Evolutionary conservation across 2,329 filamentous ascomycete species (phyloP), one percentile per base, ranked within the genome.

Genomic region (Phialophora expanda): DNA sequence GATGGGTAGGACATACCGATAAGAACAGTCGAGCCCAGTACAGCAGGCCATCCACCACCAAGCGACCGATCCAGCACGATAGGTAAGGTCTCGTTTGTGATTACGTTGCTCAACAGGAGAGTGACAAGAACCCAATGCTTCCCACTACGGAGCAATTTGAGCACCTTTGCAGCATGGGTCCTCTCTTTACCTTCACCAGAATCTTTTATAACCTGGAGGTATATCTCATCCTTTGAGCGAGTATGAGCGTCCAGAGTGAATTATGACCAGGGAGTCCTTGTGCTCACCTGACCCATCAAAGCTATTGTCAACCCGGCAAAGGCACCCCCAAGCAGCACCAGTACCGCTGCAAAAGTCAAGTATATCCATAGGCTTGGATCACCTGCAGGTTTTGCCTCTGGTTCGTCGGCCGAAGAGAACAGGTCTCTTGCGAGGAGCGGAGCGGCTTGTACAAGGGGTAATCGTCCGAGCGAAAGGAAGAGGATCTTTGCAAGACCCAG

Each of bases 51-150:
- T 70, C 95, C 95, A 71, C 95, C 95, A 32, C 95, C 95, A 20
- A 99, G 86, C 64, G 93, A 97, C 64, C 95, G 86, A 79, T 99
- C 95, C 59, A 99, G 86, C 11, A 99, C 92, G 68, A 99, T 97
- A 30, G 95, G 95, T 14, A 97, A 83, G 2, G 94, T 96, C 80
- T 98, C 95, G 78, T 99, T 98, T 71, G 96, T 96, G 74, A 99
- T 96, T 75, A 99, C 95, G 77, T 99, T 99, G 77, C 93, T 93
- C 63, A 99, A 83, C 7, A 99, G 85, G 28, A 99, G 82, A 2
- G 95, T 98, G 61, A 99, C 95, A 64, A 99, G 83, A 22, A 99
- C 94, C 95, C 95, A 99, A 79, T 99, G 95, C 78, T 99, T 99
- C 73, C 95, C 95, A 73, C 87, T 90, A 70, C 92, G 88, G 63